phyloP scores from a whole-genome alignment of 345 rosid species.

The Punica granatum region DNA sequence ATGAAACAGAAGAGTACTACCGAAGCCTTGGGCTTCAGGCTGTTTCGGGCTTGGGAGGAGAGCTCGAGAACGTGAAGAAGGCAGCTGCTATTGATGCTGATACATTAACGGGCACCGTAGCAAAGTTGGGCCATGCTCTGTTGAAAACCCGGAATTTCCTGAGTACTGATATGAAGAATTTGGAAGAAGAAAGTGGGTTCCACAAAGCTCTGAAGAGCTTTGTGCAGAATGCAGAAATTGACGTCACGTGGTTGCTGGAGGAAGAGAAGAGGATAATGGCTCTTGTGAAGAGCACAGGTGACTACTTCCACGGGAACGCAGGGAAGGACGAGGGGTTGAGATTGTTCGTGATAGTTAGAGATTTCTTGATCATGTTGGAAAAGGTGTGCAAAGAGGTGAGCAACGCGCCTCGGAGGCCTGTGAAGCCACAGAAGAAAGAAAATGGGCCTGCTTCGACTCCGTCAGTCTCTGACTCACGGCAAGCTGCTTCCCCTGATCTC shows the following conservation, averaged over 20 bases:
- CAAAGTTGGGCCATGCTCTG: constrained; percentile 55
- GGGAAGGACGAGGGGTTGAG: constrained; percentile 90
- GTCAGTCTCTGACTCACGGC: constrained; percentile 15
- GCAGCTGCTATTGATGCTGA: constrained; percentile 83
- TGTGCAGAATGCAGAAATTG: constrained; percentile 67
- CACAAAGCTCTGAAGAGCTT: constrained; percentile 62
- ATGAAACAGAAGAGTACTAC: constrained; percentile 59
- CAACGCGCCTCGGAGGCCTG: constrained; percentile 41
- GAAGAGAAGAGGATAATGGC: constrained; percentile 90
- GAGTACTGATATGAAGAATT: constrained; percentile 59
- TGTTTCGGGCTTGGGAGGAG: constrained; percentile 64
- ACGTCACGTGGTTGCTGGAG: constrained; percentile 45
- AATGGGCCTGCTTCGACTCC: constrained; percentile 24
- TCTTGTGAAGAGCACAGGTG: constrained; percentile 84
- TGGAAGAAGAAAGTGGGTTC: constrained; percentile 69
- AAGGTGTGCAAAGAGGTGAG: constrained; percentile 80
- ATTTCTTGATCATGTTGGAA: constrained; percentile 77
- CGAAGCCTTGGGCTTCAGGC: constrained; percentile 75
- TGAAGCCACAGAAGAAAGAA: constrained; percentile 44
- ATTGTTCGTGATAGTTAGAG: constrained; percentile 65
- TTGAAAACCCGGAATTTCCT: constrained; percentile 54
- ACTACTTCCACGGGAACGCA: constrained; percentile 94
- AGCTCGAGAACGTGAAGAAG: constrained; percentile 84
- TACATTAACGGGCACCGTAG: constrained; percentile 59
- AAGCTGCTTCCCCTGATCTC: constrained; percentile 28